phyloP scores from a whole-genome alignment of 768 basidiomycete genomes.

The Lactarius psammicola region DNA sequence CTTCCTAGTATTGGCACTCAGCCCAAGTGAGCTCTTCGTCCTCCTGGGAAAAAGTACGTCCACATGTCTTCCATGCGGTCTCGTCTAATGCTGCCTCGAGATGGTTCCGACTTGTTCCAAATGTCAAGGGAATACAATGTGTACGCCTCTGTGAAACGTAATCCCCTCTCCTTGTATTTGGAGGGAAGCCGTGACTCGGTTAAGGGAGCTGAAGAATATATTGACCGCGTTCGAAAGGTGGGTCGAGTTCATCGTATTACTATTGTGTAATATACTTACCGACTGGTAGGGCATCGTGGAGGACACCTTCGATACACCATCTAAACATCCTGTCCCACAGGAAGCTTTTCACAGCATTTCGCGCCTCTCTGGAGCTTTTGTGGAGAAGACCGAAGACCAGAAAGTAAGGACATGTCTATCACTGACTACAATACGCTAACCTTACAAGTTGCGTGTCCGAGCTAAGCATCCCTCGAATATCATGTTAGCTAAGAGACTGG shows the following conservation, averaged over 20 bases:
- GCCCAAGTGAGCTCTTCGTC: constrained; percentile 61
- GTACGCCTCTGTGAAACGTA: constrained; percentile 54
- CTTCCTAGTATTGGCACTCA: constrained; percentile 52
- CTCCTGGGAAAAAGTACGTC: constrained; percentile 66
- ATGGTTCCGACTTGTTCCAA: constrained; percentile 60
- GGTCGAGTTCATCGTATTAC: constrained; percentile 21
- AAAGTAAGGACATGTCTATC: constrained; percentile 43
- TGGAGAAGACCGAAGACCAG: constrained; percentile 48
- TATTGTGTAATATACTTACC: constrained; percentile 11
- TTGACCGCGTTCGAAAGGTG: constrained; percentile 53
- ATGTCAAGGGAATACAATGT: constrained; percentile 60
- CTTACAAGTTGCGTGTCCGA: constrained; percentile 52
- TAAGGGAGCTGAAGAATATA: constrained; percentile 46
- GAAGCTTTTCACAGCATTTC: constrained; percentile 64
- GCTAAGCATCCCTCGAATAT: constrained; percentile 45
- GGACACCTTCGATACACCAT: constrained; percentile 45
- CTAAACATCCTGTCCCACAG: constrained; percentile 41
- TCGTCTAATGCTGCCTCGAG: constrained; percentile 38
- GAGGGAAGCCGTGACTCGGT: constrained; percentile 57
- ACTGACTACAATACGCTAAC: neutral
- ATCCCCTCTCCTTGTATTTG: constrained; percentile 57
- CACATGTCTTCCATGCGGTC: neutral
- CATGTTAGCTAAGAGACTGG: constrained; percentile 50
- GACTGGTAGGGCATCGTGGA: constrained; percentile 33
- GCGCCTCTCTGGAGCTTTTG: constrained; percentile 61